Evolutionary conservation across 441 rosid species (phyloP).

Genomic region (Rhodomyrtus psidioides): DNA sequence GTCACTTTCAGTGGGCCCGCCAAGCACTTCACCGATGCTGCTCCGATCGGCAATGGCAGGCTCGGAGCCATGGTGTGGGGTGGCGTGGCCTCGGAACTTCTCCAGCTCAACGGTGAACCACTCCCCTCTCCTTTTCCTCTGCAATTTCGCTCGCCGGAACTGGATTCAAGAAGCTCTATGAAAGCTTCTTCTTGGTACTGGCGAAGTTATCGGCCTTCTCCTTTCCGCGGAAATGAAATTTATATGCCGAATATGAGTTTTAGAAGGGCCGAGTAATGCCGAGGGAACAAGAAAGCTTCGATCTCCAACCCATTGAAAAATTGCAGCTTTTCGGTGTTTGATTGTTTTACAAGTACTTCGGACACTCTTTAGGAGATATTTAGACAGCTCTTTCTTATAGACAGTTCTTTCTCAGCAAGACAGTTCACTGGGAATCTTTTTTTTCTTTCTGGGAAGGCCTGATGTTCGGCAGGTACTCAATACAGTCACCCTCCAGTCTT

Average conservation of each 20-base stretch:
- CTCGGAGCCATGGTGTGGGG: conserved; percentile 18
- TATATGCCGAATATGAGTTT: neutral
- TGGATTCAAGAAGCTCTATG: neutral
- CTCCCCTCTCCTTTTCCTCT: neutral
- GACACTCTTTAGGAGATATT: neutral
- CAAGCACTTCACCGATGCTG: conserved; percentile 9
- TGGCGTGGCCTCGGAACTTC: conserved; percentile 1
- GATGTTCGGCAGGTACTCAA: neutral
- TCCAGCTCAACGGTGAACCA: conserved; percentile 9
- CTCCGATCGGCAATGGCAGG: conserved; percentile 6
- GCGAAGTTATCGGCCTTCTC: neutral
- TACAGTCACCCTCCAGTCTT: neutral
- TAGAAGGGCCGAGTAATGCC: neutral
- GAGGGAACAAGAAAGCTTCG: neutral
- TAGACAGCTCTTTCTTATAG: neutral
- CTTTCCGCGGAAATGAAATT: neutral
- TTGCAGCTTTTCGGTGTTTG: neutral
- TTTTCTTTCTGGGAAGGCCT: neutral
- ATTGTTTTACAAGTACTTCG: neutral
- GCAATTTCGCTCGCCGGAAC: neutral
- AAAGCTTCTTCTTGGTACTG: neutral
- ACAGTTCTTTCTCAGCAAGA: neutral
- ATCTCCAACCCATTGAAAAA: neutral
- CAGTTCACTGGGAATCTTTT: neutral
- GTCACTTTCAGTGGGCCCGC: conserved; percentile 6